phyloP scores from a whole-genome alignment of 176 grass and related monocot genomes.

The Melocanna baccifera region DNA sequence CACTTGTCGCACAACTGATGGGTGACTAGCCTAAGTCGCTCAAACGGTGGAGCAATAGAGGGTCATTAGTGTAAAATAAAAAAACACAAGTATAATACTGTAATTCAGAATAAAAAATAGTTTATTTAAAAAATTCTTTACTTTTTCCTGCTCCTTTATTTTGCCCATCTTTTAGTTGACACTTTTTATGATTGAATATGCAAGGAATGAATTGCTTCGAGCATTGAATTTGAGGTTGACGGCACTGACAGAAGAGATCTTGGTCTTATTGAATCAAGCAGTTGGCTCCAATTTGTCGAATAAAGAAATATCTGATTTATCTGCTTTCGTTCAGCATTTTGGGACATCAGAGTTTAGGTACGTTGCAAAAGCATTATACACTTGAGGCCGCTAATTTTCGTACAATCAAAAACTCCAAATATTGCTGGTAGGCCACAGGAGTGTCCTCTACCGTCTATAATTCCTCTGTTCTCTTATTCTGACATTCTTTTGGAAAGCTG shows the following conservation, averaged over 20 bases:
- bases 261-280: constrained; percentile 54
- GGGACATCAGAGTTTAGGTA: constrained; percentile 87
- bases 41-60: too few species aligned
- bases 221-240: constrained; percentile 84
- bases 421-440: background rate
- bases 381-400: background rate
- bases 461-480: background rate
- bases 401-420: background rate
- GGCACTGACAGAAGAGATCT: constrained; percentile 75
- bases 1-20: too few species aligned
- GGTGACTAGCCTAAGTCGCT: too few species aligned
- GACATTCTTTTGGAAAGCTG: background rate
- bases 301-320: constrained; percentile 68
- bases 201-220: constrained; percentile 88
- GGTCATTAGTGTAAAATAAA: too few species aligned
- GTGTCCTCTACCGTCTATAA: background rate
- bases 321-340: constrained; percentile 74
- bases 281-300: constrained; percentile 50
- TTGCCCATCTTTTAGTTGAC: constrained; percentile 28
- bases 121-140: too few species aligned
- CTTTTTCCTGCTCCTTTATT: constrained; percentile 14
- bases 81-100: too few species aligned
- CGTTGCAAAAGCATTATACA: background rate
- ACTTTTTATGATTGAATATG: constrained; percentile 25
- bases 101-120: too few species aligned